These are phyloP conservation scores for Calonectria multiphialidica DNA, from an alignment of 2,329 filamentous ascomycete species.

Conservation along the genomic window DNA sequence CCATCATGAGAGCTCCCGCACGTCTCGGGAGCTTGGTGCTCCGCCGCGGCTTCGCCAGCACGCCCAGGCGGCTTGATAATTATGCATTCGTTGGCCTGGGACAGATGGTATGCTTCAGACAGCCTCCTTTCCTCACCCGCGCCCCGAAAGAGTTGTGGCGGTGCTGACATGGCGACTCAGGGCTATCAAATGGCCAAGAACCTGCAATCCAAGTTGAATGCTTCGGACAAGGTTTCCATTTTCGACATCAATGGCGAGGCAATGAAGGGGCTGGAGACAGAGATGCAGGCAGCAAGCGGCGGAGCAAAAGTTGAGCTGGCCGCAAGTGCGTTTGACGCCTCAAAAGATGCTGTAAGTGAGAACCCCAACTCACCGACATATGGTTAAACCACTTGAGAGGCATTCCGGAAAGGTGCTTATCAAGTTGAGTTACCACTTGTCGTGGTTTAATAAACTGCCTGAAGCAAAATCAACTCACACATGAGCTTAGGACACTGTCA, in stretches of 20 bases:
- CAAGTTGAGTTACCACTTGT: not conserved
- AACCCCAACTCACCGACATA: not conserved
- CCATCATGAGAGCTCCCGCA: conserved; percentile 34
- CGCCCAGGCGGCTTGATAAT: conserved; percentile 60
- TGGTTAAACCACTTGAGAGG: not conserved
- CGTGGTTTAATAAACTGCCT: no score
- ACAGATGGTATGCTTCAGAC: conserved; percentile 64
- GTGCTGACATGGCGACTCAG: conserved; percentile 47
- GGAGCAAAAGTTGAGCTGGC: conserved; percentile 62
- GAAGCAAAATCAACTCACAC: not conserved
- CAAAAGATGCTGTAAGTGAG: conserved; percentile 64
- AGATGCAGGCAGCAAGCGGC: conserved; percentile 57
- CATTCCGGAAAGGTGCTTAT: no score
- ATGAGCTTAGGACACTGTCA: conserved; percentile 77
- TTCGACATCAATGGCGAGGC: conserved; percentile 69
- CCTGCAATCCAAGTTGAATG: conserved; percentile 66
- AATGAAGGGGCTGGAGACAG: conserved; percentile 59
- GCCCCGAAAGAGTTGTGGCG: not conserved
- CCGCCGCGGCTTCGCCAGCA: conserved; percentile 63
- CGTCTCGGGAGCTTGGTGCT: conserved; percentile 49
- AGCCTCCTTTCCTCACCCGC: not conserved
- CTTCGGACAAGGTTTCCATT: conserved; percentile 63
- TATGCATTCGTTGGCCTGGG: conserved; percentile 73
- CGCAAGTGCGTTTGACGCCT: conserved; percentile 60
- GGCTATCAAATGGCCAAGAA: conserved; percentile 75